These are phyloP conservation scores for Boletus sp. DNA, from an alignment of 768 basidiomycete species.

Conservation along the genomic window DNA sequence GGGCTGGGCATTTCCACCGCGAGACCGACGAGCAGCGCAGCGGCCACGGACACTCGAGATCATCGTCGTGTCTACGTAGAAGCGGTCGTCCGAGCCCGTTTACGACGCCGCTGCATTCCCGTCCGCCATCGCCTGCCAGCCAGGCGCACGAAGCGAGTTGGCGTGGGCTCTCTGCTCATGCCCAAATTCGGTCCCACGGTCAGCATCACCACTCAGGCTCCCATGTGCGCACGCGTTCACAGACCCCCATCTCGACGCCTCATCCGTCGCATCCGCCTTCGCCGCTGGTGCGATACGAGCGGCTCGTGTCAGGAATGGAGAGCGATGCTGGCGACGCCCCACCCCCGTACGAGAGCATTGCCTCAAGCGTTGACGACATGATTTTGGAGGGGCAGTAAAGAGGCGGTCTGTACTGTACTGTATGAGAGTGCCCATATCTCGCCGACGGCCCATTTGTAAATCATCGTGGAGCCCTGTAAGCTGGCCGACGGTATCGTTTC, in stretches of 20 bases:
- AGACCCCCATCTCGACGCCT: background rate
- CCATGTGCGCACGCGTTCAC: background rate
- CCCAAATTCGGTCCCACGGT: background rate
- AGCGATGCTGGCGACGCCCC: constrained; percentile 82
- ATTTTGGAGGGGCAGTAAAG: background rate
- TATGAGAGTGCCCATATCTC: no score
- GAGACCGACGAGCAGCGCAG: background rate
- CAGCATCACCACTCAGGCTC: background rate
- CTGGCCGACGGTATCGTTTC: background rate
- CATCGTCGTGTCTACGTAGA: background rate
- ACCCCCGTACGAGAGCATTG: constrained; percentile 44
- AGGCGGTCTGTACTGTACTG: background rate
- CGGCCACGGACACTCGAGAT: background rate
- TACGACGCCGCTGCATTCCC: background rate
- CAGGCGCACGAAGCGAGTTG: background rate
- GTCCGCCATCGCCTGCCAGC: background rate
- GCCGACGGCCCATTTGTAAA: background rate
- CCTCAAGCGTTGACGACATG: background rate
- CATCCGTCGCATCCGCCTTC: constrained; percentile 18
- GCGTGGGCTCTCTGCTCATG: background rate
- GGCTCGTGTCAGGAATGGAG: constrained; percentile 84
- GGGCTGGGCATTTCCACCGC: background rate
- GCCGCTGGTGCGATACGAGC: constrained; percentile 58
- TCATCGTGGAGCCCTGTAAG: background rate
- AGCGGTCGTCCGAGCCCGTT: background rate